Percentiles rank a stretch among this genome's conserved stretches.
phyloP scores from a whole-genome alignment of 495 filamentous ascomycete species.

The Hypoxylon fragiforme region DNA sequence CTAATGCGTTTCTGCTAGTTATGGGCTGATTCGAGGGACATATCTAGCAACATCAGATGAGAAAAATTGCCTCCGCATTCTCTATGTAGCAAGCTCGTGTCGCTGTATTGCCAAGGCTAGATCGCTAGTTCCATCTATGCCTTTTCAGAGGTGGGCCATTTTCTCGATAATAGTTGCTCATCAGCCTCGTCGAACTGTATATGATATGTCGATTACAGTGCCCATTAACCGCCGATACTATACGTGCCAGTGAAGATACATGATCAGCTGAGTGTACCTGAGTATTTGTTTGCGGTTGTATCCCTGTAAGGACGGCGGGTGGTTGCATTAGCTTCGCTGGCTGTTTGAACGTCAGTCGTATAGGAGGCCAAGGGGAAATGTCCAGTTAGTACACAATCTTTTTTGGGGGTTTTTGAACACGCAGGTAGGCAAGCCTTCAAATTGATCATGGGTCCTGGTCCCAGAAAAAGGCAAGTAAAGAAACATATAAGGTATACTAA shows the following conservation, averaged over 20 bases:
- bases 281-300: slow-evolving; percentile 30
- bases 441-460: too few relatives aligned
- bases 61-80: not conserved
- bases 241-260: slow-evolving; percentile 8
- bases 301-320: slow-evolving; percentile 39
- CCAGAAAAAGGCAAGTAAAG: too few relatives aligned
- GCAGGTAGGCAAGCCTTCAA: too few relatives aligned
- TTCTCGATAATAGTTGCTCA: slow-evolving; percentile 8
- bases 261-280: slow-evolving; percentile 15
- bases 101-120: too few relatives aligned
- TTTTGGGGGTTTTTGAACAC: too few relatives aligned
- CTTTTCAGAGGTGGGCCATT: slow-evolving; percentile 8
- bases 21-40: not conserved
- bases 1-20: slow-evolving; percentile 4
- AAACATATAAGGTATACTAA: too few relatives aligned
- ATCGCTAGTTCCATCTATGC: slow-evolving; percentile 1
- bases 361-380: slow-evolving; percentile 17
- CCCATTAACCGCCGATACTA: slow-evolving; percentile 1
- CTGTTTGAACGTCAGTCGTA: slow-evolving; percentile 52
- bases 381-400: too few relatives aligned
- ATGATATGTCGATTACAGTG: slow-evolving; percentile 6
- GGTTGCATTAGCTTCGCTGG: slow-evolving; percentile 45
- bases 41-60: not conserved
- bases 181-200: slow-evolving; percentile 14
- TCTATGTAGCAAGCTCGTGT: slow-evolving; percentile 2